A percentile compares a stretch with the other conserved stretches of the same genome.
phyloP scores from a whole-genome alignment of 176 grass and related monocot species.

The sorghum (Sorghum bicolor) region DNA sequence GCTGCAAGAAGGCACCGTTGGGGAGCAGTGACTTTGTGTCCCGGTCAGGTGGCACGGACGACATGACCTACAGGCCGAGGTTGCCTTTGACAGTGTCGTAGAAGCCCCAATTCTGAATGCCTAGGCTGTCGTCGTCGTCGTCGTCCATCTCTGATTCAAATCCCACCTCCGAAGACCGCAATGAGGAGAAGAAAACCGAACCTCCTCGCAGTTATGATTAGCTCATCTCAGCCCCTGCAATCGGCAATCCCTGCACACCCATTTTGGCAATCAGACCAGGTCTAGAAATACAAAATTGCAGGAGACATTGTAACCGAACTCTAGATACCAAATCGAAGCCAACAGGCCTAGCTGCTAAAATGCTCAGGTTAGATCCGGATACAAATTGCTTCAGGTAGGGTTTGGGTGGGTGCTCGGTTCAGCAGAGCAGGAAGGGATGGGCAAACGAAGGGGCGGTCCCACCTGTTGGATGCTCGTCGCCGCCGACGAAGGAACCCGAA shows the following conservation, averaged over 20 bases:
- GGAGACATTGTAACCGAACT: constrained; percentile 28
- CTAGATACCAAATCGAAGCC: constrained; percentile 12
- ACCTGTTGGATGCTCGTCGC: background rate
- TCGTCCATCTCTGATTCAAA: constrained; percentile 57
- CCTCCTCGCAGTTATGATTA: constrained; percentile 33
- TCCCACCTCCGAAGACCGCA: constrained; percentile 26
- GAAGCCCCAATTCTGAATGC: constrained; percentile 85
- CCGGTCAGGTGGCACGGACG: constrained; percentile 45
- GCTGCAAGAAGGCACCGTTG: constrained; percentile 39
- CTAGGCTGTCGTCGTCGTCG: constrained; percentile 43
- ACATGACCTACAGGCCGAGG: constrained; percentile 80
- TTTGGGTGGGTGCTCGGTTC: background rate
- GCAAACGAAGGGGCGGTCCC: background rate
- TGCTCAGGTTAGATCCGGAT: background rate
- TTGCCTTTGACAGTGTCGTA: constrained; percentile 74
- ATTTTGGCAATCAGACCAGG: constrained; percentile 16
- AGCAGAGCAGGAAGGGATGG: background rate
- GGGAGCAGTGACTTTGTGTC: constrained; percentile 60
- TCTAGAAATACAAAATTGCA: background rate
- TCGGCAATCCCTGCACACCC: constrained; percentile 19
- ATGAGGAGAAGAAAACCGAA: background rate
- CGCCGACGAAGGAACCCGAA: background rate
- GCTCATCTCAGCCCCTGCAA: constrained; percentile 15
- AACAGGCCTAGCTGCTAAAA: background rate
- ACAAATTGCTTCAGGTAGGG: background rate